Base-by-base conservation (phyloP, 2,329 filamentous ascomycete species). In the Calycina herbarum region DNA sequence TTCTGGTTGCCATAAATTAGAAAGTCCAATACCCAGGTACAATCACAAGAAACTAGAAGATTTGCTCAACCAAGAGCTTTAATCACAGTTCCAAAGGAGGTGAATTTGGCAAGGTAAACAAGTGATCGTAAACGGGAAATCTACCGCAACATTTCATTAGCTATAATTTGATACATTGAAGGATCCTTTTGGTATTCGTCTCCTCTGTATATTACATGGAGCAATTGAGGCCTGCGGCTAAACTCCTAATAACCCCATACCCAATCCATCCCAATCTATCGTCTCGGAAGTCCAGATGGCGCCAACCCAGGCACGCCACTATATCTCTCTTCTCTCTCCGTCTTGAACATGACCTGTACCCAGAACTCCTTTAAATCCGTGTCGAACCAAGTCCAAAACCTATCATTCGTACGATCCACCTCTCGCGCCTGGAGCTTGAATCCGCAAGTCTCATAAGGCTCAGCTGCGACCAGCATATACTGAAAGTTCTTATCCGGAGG, bases 291-390 rank as follows among this genome's bases (percentile, higher is more conserved):
- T 17, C 71, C 70, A 17, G 67, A 68, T 42, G 75, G 73, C 31
- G 82, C 83, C 72, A 89, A 74, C 13, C 87, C 87, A 0, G 87
- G 87, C 63, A 87, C 87, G 20, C 86, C 86, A 60, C 86, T 87
- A 70, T 89, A 98, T 67, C 93, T 85, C 84, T 97, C 94, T 80
- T 98, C 95, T 69, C 95, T 88, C 83, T 99, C 95, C 48, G 95
- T 98, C 86, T 97, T 95, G 81, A 98, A 99, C 83, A 98, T 91
- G 70, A 99, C 86, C 82, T 98, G 95, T 51, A 97, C 86, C 92
- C 93, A 98, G 77, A 96, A 99, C 82, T 98, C 94, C 83, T 96
- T 97, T 69, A 90, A 88, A 78, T 99, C 95, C 67, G 90, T 89
- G 79, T 99, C 95, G 83, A 94, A 99, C 89, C 94, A 98, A 63